phyloP scores from a whole-genome alignment of 331 rosid species.

The Spiraea crenata region DNA sequence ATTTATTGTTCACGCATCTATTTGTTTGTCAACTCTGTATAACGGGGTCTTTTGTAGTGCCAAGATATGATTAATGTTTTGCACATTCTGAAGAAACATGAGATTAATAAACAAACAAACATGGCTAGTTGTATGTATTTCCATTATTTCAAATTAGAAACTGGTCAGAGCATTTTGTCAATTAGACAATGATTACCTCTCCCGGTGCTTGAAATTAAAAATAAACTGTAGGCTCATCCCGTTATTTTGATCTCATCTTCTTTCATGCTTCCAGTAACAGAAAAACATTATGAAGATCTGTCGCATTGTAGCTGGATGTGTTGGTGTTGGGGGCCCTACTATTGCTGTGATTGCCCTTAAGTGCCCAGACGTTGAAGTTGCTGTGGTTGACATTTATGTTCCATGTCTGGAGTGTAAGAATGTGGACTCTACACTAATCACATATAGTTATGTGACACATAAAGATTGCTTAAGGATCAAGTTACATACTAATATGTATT shows the following conservation, averaged over 20 bases:
- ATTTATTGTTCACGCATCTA: not conserved
- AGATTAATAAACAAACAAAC: not conserved
- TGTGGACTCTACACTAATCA: no score
- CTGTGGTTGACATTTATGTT: constrained; percentile 75
- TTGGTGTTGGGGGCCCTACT: constrained; percentile 73
- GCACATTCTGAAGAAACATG: constrained; percentile 4
- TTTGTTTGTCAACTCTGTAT: not conserved
- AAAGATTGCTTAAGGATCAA: no score
- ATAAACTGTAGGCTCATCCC: not conserved
- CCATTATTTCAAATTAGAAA: not conserved
- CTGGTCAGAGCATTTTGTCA: not conserved
- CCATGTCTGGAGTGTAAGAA: constrained; percentile 86
- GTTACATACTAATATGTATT: no score
- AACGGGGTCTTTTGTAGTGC: not conserved
- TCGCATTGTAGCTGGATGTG: constrained; percentile 95
- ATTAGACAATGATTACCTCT: not conserved
- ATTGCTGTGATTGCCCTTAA: constrained; percentile 95
- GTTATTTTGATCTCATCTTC: not conserved
- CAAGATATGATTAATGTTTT: not conserved
- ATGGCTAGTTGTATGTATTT: not conserved
- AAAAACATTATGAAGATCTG: constrained; percentile 86
- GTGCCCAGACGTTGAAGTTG: constrained; percentile 82
- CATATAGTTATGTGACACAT: no score
- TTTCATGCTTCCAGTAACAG: constrained; percentile 34
- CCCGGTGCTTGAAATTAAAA: not conserved